Conservation (phyloP, 805 yeast species). For the Pichia exigua region DNA sequence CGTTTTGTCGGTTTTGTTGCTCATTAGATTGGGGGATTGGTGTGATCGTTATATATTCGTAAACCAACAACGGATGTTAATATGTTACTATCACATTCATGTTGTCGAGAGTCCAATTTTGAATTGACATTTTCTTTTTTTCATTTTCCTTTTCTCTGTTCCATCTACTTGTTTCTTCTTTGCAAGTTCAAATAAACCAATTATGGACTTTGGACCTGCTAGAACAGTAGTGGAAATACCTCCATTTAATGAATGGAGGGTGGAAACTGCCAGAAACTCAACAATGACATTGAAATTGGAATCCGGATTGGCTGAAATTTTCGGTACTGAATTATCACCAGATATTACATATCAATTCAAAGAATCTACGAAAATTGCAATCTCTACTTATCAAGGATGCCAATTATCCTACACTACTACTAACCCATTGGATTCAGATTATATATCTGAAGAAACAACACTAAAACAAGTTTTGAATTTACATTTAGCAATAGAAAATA, state of each 20-base stretch:
- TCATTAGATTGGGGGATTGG: too few species aligned
- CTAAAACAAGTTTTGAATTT: constrained; percentile 51
- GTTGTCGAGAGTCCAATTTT: neutral
- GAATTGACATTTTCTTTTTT: neutral
- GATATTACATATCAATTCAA: constrained; percentile 54
- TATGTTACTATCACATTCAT: neutral
- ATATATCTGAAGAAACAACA: constrained; percentile 58
- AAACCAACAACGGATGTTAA: too few species aligned
- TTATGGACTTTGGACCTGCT: constrained; percentile 6
- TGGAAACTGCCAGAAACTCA: constrained; percentile 1
- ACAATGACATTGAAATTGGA: constrained; percentile 22
- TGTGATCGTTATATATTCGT: too few species aligned
- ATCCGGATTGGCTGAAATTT: constrained; percentile 78
- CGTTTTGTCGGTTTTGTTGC: neutral
- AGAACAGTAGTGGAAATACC: constrained; percentile 16
- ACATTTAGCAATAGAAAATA: constrained; percentile 67
- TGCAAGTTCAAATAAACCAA: neutral
- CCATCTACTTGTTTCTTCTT: too few species aligned
- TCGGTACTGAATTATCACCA: constrained; percentile 85
- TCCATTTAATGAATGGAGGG: constrained; percentile 7
- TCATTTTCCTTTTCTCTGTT: neutral
- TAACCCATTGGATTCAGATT: constrained; percentile 39
- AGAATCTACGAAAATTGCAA: constrained; percentile 43
- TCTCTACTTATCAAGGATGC: constrained; percentile 63
- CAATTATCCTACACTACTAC: constrained; percentile 42